Percentiles rank a stretch among this genome's conserved stretches.
These are phyloP conservation scores for Coemansia sp. DNA, from an alignment of 192 early-diverging fungal species.

Conservation along the genomic window DNA sequence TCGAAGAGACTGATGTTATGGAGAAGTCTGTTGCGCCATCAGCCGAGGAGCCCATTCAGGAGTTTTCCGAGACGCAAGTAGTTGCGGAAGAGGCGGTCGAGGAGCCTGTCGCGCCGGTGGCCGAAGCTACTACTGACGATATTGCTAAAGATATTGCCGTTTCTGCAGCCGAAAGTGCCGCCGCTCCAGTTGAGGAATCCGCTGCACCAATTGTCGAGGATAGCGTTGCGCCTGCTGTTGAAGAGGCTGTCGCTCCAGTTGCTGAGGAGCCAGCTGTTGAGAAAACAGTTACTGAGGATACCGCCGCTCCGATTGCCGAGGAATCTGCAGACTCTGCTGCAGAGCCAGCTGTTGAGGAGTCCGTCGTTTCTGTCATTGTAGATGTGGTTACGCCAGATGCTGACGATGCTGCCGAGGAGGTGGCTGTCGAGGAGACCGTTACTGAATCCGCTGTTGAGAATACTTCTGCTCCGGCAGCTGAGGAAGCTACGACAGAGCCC, in stretches of 20 bases:
- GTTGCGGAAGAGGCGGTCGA: background rate
- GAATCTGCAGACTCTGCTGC: background rate
- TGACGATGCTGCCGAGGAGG: background rate
- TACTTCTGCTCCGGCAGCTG: too few species aligned
- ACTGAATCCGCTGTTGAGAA: too few species aligned
- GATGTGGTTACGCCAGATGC: background rate
- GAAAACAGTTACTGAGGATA: background rate
- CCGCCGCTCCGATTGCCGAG: background rate
- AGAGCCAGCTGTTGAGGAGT: background rate
- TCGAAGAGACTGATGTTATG: background rate
- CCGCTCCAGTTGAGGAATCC: background rate
- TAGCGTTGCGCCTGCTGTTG: background rate
- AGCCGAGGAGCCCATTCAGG: background rate
- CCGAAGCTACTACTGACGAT: background rate
- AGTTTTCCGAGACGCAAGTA: background rate
- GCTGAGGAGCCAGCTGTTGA: background rate
- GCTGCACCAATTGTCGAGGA: background rate
- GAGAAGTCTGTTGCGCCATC: constrained; percentile 5
- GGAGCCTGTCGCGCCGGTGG: background rate
- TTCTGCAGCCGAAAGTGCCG: background rate
- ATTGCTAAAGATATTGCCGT: background rate
- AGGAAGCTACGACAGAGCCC: background rate
- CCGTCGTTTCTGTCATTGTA: background rate
- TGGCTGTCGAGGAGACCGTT: background rate
- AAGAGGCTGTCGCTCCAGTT: background rate